Conservation (phyloP, 169 alveolate species). For the Eimeria mitis region DNA sequence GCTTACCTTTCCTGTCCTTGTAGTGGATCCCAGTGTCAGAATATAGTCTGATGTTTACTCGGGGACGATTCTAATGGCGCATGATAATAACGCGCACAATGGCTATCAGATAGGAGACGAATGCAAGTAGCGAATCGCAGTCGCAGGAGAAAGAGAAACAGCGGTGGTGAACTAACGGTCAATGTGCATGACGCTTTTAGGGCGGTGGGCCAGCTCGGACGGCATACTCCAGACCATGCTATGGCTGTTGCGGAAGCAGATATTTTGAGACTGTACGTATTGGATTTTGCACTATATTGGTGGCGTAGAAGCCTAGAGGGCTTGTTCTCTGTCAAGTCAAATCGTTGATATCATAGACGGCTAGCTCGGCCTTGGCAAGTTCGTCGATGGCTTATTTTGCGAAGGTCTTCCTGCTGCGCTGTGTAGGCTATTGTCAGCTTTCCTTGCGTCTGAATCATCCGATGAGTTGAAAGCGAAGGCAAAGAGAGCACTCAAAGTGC, state of each 20-base stretch:
- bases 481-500: conserved; percentile 94
- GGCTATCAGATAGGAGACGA: neutral
- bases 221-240: conserved; percentile 96
- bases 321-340: neutral
- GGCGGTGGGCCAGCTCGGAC: conserved; percentile 95
- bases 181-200: conserved; percentile 15
- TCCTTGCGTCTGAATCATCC: conserved; percentile 88
- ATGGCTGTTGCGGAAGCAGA: conserved; percentile 96
- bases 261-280: conserved; percentile 87
- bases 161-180: neutral
- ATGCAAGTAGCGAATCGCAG: neutral
- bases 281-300: neutral
- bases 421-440: conserved; percentile 88
- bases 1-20: neutral
- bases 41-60: too few species aligned
- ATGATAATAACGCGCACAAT: too few species aligned
- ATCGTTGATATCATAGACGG: neutral
- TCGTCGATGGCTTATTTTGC: neutral
- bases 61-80: neutral
- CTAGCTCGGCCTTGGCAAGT: neutral
- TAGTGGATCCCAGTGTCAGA: neutral
- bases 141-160: neutral
- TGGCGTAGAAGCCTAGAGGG: neutral
- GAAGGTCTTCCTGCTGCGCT: neutral
- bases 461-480: conserved; percentile 96